Conservation (phyloP, 2,329 filamentous ascomycete species). For the Huntiella omanensis region DNA sequence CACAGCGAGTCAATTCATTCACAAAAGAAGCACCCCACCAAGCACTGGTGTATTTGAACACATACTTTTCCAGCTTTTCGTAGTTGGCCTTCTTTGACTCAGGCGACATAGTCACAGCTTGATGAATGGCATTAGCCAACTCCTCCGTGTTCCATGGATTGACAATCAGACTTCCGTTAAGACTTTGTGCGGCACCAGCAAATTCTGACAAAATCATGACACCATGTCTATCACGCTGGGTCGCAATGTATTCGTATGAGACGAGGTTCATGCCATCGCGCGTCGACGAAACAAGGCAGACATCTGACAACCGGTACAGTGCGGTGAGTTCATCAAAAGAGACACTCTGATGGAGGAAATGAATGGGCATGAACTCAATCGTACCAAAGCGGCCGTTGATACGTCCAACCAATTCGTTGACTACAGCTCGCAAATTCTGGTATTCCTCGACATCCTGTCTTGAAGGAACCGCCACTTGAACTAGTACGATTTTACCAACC, state of each 20-base stretch:
- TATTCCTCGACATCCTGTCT: constrained; percentile 95
- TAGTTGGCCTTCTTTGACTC: constrained; percentile 78
- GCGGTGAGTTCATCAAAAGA: constrained; percentile 88
- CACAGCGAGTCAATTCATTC: constrained; percentile 49
- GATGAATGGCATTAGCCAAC: constrained; percentile 78
- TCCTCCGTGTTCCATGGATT: constrained; percentile 99
- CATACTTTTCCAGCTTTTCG: constrained; percentile 81
- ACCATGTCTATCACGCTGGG: constrained; percentile 75
- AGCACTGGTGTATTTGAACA: constrained; percentile 92
- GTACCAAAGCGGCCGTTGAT: constrained; percentile 97
- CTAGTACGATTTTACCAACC: constrained; percentile 92
- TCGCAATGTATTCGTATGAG: constrained; percentile 94
- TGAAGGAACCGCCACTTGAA: constrained; percentile 89
- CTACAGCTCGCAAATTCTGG: constrained; percentile 82
- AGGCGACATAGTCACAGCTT: constrained; percentile 88
- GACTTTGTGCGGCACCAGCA: constrained; percentile 80
- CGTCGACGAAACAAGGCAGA: constrained; percentile 84
- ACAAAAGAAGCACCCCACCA: constrained; percentile 97
- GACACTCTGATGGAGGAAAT: constrained; percentile 94
- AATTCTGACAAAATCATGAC: constrained; percentile 94
- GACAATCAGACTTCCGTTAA: constrained; percentile 84
- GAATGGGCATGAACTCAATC: constrained; percentile 96
- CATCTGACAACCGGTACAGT: constrained; percentile 79
- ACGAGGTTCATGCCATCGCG: constrained; percentile 98
- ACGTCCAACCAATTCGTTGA: constrained; percentile 88